Conservation (phyloP, 2,329 filamentous ascomycete species). For the Curvularia verruculosa region DNA sequence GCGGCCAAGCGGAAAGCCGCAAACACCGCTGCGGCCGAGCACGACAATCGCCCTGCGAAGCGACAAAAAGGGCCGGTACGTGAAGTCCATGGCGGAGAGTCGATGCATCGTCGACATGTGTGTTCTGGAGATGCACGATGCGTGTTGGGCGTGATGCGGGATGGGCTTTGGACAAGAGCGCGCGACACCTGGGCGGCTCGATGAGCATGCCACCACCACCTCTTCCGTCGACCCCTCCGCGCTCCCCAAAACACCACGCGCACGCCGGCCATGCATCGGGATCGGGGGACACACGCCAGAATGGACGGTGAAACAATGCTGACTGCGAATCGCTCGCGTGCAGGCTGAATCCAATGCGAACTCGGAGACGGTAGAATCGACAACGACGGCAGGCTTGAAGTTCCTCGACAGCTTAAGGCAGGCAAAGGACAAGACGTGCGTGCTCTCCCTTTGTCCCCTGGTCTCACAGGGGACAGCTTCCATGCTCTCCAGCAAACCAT, state of each 20-base stretch:
- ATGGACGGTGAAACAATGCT: constrained; percentile 23
- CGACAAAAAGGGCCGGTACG: constrained; percentile 65
- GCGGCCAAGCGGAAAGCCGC: constrained; percentile 63
- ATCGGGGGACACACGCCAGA: background rate
- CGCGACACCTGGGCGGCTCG: constrained; percentile 46
- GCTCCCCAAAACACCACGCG: constrained; percentile 37
- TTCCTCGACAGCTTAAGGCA: constrained; percentile 77
- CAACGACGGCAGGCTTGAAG: constrained; percentile 71
- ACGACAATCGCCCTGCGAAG: constrained; percentile 62
- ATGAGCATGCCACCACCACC: constrained; percentile 38
- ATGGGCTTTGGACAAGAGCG: constrained; percentile 35
- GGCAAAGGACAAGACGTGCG: constrained; percentile 82
- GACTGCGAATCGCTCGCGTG: constrained; percentile 31
- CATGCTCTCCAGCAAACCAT: background rate
- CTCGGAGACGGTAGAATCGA: constrained; percentile 69
- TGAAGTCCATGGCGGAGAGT: constrained; percentile 39
- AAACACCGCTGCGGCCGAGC: constrained; percentile 55
- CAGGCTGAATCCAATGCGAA: constrained; percentile 37
- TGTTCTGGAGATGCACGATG: constrained; percentile 25
- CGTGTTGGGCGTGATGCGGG: constrained; percentile 38
- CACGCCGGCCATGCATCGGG: constrained; percentile 33
- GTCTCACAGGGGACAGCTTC: constrained; percentile 1
- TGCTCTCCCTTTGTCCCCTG: constrained; percentile 26
- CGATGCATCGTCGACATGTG: constrained; percentile 30
- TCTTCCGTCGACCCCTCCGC: constrained; percentile 36